These are phyloP conservation scores for Licmophora abbreviata DNA, from an alignment of 108 stramenopile genomes.

Conservation along the genomic window DNA sequence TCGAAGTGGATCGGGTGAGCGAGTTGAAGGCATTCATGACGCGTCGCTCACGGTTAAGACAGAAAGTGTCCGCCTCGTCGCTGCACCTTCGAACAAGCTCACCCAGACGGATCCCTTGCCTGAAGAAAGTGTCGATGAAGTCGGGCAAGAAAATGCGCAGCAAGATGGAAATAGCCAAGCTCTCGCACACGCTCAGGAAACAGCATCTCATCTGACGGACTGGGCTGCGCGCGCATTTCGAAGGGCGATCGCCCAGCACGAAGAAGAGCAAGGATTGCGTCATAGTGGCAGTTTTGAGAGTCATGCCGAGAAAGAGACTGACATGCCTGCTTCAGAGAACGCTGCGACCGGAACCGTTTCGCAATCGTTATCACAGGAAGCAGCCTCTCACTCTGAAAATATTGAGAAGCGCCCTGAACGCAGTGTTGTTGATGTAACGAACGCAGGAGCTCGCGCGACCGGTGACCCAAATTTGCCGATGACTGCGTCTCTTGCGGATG, in stretches of 20 bases:
- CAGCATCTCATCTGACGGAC: conserved; percentile 72
- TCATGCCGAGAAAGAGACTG: neutral
- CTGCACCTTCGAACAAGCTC: too few species aligned
- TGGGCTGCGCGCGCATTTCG: conserved; percentile 93
- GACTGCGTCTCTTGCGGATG: conserved; percentile 26
- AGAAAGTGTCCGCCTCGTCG: too few species aligned
- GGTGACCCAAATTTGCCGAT: conserved; percentile 9
- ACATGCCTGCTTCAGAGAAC: neutral
- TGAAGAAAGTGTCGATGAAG: too few species aligned
- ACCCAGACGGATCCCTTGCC: too few species aligned
- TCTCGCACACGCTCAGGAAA: conserved; percentile 67
- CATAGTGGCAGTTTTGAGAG: neutral
- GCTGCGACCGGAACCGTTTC: too few species aligned
- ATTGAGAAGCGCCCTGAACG: neutral
- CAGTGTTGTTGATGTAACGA: too few species aligned
- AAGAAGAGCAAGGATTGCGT: conserved; percentile 27
- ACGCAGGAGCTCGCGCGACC: neutral
- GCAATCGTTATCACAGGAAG: too few species aligned
- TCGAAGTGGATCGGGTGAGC: too few species aligned
- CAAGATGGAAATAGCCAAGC: conserved; percentile 48
- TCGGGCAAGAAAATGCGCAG: too few species aligned
- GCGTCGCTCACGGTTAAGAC: too few species aligned
- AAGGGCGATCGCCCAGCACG: conserved; percentile 69
- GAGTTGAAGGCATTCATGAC: too few species aligned
- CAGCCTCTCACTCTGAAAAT: too few species aligned